Evolutionary conservation across 116 monocot genomes (phyloP).

Genomic region (Trichopus zeylanicus): DNA sequence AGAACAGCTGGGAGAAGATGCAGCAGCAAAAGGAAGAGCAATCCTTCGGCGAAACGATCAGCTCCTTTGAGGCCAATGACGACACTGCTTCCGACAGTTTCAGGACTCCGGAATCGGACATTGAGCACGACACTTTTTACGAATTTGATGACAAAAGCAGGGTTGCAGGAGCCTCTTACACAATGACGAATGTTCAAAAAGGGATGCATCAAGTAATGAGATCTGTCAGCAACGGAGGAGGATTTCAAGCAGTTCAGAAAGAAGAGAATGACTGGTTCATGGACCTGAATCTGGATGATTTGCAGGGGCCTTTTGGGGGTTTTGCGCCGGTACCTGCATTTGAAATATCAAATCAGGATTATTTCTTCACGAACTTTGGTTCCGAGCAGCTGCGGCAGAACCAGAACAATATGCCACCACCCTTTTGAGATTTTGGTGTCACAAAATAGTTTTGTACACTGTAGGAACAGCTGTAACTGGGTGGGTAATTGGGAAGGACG

Average conservation of each 20-base stretch:
- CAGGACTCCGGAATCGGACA: slow-evolving; percentile 36
- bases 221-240: neutral
- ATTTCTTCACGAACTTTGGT: too few species aligned
- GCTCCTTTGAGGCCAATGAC: slow-evolving; percentile 18
- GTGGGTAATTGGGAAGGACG: too few species aligned
- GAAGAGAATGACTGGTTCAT: slow-evolving; percentile 51
- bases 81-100: slow-evolving; percentile 20
- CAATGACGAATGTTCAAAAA: neutral
- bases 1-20: slow-evolving; percentile 35
- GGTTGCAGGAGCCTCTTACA: neutral
- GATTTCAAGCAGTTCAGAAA: neutral
- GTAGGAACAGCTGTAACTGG: too few species aligned
- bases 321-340: slow-evolving; percentile 11
- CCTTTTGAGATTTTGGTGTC: too few species aligned
- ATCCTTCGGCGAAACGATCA: slow-evolving; percentile 25
- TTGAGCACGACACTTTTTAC: slow-evolving; percentile 19
- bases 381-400: too few species aligned
- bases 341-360: slow-evolving; percentile 28
- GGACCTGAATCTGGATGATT: slow-evolving; percentile 47
- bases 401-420: too few species aligned
- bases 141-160: neutral
- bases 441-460: too few species aligned
- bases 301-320: slow-evolving; percentile 18
- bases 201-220: neutral
- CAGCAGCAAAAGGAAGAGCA: slow-evolving; percentile 10